A percentile compares a stretch with the other conserved stretches of the same genome.
phyloP scores from a whole-genome alignment of 2,329 filamentous ascomycete genomes.

The Massarina eburnea region DNA sequence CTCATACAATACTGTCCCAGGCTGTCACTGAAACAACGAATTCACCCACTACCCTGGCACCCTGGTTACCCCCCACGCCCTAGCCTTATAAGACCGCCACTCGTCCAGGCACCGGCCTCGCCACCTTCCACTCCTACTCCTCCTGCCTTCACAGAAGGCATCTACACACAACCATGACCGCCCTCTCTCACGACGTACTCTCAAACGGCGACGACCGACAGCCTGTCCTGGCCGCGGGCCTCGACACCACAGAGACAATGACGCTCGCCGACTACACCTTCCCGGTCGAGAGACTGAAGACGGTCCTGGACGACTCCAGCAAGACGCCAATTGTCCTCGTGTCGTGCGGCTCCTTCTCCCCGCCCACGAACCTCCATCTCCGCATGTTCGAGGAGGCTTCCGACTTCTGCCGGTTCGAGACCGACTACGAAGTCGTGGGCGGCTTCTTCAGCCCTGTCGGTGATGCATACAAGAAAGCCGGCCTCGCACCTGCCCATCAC shows the following conservation, averaged over 20 bases:
- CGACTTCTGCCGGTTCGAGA: slow-evolving; percentile 71
- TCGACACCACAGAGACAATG: slow-evolving; percentile 31
- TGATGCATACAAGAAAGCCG: slow-evolving; percentile 77
- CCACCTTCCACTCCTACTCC: slow-evolving; percentile 4
- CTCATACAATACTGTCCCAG: background rate
- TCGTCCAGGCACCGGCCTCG: background rate
- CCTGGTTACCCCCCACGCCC: background rate
- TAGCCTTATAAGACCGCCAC: background rate
- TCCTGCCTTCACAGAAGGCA: slow-evolving; percentile 6
- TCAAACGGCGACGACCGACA: slow-evolving; percentile 13
- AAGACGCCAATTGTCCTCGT: slow-evolving; percentile 68
- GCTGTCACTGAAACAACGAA: background rate
- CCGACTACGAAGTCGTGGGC: slow-evolving; percentile 79
- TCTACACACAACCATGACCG: slow-evolving; percentile 26
- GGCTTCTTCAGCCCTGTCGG: slow-evolving; percentile 82
- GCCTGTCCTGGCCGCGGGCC: slow-evolving; percentile 20
- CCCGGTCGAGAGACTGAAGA: slow-evolving; percentile 61
- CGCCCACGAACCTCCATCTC: slow-evolving; percentile 74
- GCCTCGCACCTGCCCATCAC: slow-evolving; percentile 71
- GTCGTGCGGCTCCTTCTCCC: slow-evolving; percentile 71
- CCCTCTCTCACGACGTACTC: slow-evolving; percentile 21
- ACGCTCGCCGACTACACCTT: slow-evolving; percentile 59
- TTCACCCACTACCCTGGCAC: background rate
- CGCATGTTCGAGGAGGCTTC: slow-evolving; percentile 88
- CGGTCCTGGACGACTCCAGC: slow-evolving; percentile 56